Evolutionary conservation across 2,329 filamentous ascomycete genomes (phyloP).

Genomic region (Arthrobotrys iridis): DNA sequence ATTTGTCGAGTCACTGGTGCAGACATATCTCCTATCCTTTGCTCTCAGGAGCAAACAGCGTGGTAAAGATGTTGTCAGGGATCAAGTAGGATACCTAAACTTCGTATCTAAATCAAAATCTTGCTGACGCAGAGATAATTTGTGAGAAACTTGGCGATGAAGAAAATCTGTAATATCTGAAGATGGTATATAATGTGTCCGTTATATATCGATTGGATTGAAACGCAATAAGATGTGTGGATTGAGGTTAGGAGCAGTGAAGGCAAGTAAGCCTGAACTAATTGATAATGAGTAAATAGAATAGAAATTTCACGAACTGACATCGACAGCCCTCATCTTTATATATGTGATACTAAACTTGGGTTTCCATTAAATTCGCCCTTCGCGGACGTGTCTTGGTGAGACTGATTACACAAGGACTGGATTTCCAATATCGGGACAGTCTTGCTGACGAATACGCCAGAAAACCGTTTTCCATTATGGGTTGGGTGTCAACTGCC

Average conservation of each 20-base stretch:
- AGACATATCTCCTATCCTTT: constrained; percentile 20
- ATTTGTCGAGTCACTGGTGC: constrained; percentile 44
- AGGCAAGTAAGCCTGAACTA: not conserved
- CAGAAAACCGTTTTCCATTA: not conserved
- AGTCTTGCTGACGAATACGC: constrained; percentile 34
- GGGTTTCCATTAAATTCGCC: not conserved
- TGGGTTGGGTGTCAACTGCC: not conserved
- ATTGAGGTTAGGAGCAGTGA: too few species aligned
- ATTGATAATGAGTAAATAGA: not conserved
- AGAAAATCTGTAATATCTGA: too few species aligned
- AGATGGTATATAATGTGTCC: too few species aligned
- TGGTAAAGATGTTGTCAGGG: not conserved
- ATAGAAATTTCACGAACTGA: constrained; percentile 17
- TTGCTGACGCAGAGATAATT: too few species aligned
- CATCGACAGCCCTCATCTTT: constrained; percentile 18
- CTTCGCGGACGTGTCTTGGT: constrained; percentile 18
- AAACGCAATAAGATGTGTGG: too few species aligned
- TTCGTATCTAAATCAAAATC: too few species aligned
- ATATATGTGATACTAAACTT: constrained; percentile 10
- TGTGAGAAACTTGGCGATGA: too few species aligned
- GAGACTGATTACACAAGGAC: constrained; percentile 9
- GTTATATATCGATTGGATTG: too few species aligned
- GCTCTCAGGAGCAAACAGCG: too few species aligned
- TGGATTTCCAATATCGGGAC: constrained; percentile 38
- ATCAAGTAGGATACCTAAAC: not conserved